phyloP scores from a whole-genome alignment of 495 filamentous ascomycete species.

The Endocarpon pusillum region DNA sequence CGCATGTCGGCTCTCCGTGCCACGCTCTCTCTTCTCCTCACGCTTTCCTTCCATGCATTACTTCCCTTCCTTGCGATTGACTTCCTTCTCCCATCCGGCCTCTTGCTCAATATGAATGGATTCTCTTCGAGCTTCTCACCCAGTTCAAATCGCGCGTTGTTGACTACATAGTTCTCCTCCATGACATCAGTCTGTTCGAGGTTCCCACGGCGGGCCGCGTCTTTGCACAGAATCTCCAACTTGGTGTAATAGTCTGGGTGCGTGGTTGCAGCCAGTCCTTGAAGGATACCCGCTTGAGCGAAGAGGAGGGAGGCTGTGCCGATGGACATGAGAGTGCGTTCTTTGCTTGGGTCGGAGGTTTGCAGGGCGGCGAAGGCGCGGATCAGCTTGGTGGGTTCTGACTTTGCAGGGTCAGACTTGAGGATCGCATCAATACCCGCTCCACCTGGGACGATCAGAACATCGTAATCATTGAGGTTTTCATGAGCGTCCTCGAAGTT shows the following conservation, averaged over 20 bases:
- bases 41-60: slow-evolving; percentile 48
- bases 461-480: slow-evolving; percentile 49
- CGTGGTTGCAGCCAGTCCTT: slow-evolving; percentile 56
- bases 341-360: slow-evolving; percentile 44
- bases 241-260: slow-evolving; percentile 49
- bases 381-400: slow-evolving; percentile 46
- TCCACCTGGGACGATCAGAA: slow-evolving; percentile 52
- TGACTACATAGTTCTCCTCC: slow-evolving; percentile 64
- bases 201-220: slow-evolving; percentile 10
- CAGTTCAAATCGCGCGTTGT: slow-evolving; percentile 61
- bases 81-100: slow-evolving; percentile 38
- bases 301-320: slow-evolving; percentile 61
- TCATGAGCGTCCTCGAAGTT: slow-evolving; percentile 45
- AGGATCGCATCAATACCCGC: slow-evolving; percentile 28
- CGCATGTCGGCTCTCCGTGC: slow-evolving; percentile 45
- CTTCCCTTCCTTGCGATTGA: slow-evolving; percentile 52
- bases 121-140: slow-evolving; percentile 56
- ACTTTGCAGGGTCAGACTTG: slow-evolving; percentile 24
- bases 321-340: slow-evolving; percentile 58
- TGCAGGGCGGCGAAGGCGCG: slow-evolving; percentile 49
- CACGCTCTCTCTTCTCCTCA: slow-evolving; percentile 49
- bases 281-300: slow-evolving; percentile 51
- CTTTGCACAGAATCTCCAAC: slow-evolving; percentile 47
- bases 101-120: slow-evolving; percentile 53
- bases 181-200: slow-evolving; percentile 53